Percentiles rank a stretch among this genome's conserved stretches.
Evolutionary conservation across 352 stramenopile genomes (phyloP).

Genomic region (Thraustotheca clavata): DNA sequence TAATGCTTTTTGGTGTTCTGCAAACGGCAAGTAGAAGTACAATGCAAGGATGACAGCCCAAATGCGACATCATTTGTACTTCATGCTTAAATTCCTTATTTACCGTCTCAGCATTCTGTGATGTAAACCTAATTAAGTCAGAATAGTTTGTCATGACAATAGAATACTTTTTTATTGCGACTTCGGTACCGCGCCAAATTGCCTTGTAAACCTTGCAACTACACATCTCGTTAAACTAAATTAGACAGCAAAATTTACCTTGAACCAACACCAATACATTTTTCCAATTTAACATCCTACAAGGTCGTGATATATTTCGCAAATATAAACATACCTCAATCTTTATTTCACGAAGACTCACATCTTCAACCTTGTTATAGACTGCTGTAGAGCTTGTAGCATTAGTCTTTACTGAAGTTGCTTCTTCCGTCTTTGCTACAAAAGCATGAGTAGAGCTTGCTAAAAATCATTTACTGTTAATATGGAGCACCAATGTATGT

Average conservation of each 20-base stretch:
- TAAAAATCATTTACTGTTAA: neutral
- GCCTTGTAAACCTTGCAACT: conserved; percentile 74
- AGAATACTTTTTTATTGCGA: conserved; percentile 66
- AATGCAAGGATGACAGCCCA: conserved; percentile 58
- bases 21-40: conserved; percentile 65
- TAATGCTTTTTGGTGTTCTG: conserved; percentile 42
- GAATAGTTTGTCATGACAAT: neutral
- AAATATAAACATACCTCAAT: neutral
- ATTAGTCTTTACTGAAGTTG: neutral
- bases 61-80: conserved; percentile 53
- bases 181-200: conserved; percentile 59
- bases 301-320: neutral
- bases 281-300: conserved; percentile 33
- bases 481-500: conserved; percentile 13
- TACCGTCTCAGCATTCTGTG: conserved; percentile 25
- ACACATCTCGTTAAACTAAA: neutral
- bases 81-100: conserved; percentile 73
- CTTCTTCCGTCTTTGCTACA: neutral
- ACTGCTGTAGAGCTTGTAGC: conserved; percentile 17
- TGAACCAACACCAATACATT: conserved; percentile 55
- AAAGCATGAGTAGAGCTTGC: no score
- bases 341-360: conserved; percentile 13
- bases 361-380: conserved; percentile 15
- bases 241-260: conserved; percentile 30
- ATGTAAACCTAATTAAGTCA: conserved; percentile 10